A percentile compares a stretch with the other conserved stretches of the same genome.
phyloP scores from a whole-genome alignment of 306 rosid genomes.

The Dryas octopetala region DNA sequence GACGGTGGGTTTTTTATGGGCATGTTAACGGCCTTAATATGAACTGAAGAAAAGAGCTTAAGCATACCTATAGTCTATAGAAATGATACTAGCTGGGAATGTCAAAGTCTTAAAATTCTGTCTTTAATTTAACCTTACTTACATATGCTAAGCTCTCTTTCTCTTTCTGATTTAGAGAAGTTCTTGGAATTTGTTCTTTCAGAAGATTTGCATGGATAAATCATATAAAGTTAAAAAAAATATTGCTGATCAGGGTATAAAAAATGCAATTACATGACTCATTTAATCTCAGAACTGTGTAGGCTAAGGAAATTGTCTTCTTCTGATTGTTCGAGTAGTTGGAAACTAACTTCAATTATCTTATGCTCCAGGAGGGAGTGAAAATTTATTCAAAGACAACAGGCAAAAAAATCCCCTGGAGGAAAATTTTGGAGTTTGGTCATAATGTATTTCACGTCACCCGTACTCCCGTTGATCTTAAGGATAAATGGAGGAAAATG shows the following conservation, averaged over 20 bases:
- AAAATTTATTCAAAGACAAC: constrained; percentile 8
- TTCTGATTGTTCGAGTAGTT: not conserved
- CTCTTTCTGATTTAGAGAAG: not conserved
- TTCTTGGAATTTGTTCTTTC: not conserved
- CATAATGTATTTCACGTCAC: constrained; percentile 29
- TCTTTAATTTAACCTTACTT: not conserved
- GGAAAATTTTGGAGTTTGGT: constrained; percentile 45
- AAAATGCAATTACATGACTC: not conserved
- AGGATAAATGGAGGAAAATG: constrained; percentile 72
- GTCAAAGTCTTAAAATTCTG: not conserved
- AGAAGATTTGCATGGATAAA: not conserved
- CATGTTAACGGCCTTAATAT: not conserved
- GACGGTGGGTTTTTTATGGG: not conserved
- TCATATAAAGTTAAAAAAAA: not conserved
- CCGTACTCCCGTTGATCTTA: constrained; percentile 52
- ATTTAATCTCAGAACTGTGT: not conserved
- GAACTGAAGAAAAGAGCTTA: not conserved
- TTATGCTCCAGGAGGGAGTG: constrained; percentile 63
- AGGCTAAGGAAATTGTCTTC: not conserved
- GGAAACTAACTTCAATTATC: constrained; percentile 1
- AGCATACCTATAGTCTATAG: not conserved
- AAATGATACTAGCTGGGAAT: not conserved
- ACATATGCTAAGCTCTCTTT: not conserved
- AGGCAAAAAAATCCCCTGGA: constrained; percentile 40
- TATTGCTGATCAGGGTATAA: not conserved